Conservation (phyloP, 208 protist genomes). For the Crithidia fasciculata region DNA sequence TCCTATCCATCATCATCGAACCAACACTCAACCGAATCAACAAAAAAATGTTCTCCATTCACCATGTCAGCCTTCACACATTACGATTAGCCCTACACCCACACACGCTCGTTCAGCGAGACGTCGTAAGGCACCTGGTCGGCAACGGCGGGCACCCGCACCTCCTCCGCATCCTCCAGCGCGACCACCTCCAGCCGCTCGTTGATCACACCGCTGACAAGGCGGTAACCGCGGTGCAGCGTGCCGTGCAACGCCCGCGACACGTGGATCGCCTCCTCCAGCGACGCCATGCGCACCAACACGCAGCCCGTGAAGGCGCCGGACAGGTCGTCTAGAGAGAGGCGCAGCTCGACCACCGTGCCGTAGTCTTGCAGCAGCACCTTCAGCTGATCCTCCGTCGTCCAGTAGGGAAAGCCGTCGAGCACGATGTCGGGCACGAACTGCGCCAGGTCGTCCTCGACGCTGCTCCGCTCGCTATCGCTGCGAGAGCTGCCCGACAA, state of each 20-base stretch:
- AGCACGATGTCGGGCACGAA: slow-evolving; percentile 86
- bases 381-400: slow-evolving; percentile 78
- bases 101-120: slow-evolving; percentile 68
- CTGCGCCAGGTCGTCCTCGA: slow-evolving; percentile 20
- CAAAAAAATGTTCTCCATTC: too few species aligned
- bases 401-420: slow-evolving; percentile 85
- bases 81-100: slow-evolving; percentile 44
- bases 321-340: slow-evolving; percentile 74
- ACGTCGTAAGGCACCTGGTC: slow-evolving; percentile 41
- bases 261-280: slow-evolving; percentile 65
- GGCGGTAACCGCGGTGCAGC: slow-evolving; percentile 42
- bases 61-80: too few species aligned
- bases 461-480: slow-evolving; percentile 23
- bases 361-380: slow-evolving; percentile 76
- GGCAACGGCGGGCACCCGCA: slow-evolving; percentile 37
- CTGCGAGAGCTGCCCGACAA: background rate
- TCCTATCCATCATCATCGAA: too few species aligned
- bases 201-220: slow-evolving; percentile 75
- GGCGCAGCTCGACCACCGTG: slow-evolving; percentile 50
- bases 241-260: slow-evolving; percentile 65
- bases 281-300: slow-evolving; percentile 76
- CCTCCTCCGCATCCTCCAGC: slow-evolving; percentile 49
- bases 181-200: slow-evolving; percentile 73
- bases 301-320: slow-evolving; percentile 82
- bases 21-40: too few species aligned